Conservation (phyloP, 495 filamentous ascomycete genomes). For the Penicillium maclennaniae region DNA sequence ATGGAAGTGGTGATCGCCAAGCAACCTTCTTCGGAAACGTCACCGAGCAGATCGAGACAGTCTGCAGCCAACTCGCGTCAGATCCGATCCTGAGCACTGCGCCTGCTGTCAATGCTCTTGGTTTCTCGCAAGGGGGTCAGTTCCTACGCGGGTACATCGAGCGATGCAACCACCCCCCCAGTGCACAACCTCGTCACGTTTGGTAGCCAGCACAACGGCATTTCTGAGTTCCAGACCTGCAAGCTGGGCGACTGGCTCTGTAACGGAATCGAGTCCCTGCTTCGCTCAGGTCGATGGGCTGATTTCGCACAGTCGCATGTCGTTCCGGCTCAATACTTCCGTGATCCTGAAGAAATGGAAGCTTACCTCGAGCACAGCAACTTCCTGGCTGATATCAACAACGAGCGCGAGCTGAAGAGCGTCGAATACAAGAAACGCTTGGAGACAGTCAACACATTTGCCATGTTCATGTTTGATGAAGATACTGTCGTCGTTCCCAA, state of each 20-base stretch:
- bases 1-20: constrained; percentile 62
- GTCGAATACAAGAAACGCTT: constrained; percentile 68
- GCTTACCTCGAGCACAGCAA: constrained; percentile 79
- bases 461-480: constrained; percentile 86
- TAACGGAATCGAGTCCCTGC: constrained; percentile 65
- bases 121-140: constrained; percentile 94
- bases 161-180: constrained; percentile 80
- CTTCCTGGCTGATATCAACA: constrained; percentile 98
- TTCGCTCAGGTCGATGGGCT: constrained; percentile 72
- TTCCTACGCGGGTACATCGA: constrained; percentile 93
- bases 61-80: constrained; percentile 73
- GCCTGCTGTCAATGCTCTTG: constrained; percentile 81
- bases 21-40: constrained; percentile 91
- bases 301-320: constrained; percentile 68
- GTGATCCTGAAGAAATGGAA: constrained; percentile 66
- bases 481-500: constrained; percentile 86
- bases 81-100: constrained; percentile 78
- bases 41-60: constrained; percentile 69
- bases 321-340: constrained; percentile 94
- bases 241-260: constrained; percentile 73
- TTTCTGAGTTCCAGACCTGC: constrained; percentile 70
- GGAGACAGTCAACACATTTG: constrained; percentile 66
- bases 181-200: constrained; percentile 85
- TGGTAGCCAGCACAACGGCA: constrained; percentile 92
- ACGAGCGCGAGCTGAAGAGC: constrained; percentile 77